A percentile compares a stretch with the other conserved stretches of the same genome.
phyloP scores from a whole-genome alignment of 208 protist genomes.

The Trypanosomatidae sp. region DNA sequence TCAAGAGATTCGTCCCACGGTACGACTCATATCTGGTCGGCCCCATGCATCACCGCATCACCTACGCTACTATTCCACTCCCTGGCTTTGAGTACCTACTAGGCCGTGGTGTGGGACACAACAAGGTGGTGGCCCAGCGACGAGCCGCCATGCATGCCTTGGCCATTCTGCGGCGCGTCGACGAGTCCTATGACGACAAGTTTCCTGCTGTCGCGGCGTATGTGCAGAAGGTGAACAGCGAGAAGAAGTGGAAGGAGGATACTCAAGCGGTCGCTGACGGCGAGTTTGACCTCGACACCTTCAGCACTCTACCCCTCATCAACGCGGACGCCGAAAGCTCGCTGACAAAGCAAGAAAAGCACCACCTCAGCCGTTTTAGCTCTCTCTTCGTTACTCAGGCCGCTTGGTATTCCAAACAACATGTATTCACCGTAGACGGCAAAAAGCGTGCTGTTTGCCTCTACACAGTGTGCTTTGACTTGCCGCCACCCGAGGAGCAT shows the following conservation, averaged over 20 bases:
- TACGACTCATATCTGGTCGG: conserved; percentile 57
- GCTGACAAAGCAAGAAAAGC: background rate
- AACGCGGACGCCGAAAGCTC: conserved; percentile 7
- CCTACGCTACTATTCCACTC: conserved; percentile 49
- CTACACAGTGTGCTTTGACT: conserved; percentile 62
- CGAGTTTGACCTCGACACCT: conserved; percentile 30
- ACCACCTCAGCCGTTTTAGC: background rate
- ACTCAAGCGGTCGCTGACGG: background rate
- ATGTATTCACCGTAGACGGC: conserved; percentile 41
- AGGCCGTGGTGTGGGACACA: conserved; percentile 65
- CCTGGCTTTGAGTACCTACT: conserved; percentile 63
- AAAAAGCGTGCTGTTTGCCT: conserved; percentile 64
- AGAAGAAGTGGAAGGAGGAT: background rate
- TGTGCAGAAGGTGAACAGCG: background rate
- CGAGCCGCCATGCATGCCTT: conserved; percentile 83
- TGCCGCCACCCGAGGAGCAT: conserved; percentile 35
- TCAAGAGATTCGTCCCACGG: conserved; percentile 16
- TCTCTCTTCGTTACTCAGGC: conserved; percentile 3
- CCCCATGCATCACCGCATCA: conserved; percentile 48
- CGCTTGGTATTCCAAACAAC: background rate
- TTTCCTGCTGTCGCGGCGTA: background rate
- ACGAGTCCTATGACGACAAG: conserved; percentile 60
- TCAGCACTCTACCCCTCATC: conserved; percentile 25
- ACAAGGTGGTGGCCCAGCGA: conserved; percentile 50
- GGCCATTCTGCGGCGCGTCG: conserved; percentile 66